phyloP scores from a whole-genome alignment of 352 stramenopile genomes.

The Phytophthora brassicae region DNA sequence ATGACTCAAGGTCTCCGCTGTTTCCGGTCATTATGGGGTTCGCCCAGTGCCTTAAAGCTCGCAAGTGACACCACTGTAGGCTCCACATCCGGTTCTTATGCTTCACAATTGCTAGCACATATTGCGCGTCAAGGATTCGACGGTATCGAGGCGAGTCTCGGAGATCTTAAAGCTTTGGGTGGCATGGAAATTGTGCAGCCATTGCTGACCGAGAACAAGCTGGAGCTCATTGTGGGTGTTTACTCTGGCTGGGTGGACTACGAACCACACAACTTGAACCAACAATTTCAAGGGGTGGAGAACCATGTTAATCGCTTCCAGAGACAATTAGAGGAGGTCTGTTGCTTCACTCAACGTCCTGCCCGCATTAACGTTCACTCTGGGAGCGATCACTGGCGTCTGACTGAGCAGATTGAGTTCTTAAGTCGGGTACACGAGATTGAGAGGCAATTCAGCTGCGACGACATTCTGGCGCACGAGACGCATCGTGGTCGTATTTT shows the following conservation, averaged over 20 bases:
- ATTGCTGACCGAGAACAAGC: conserved; percentile 46
- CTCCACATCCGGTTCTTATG: conserved; percentile 28
- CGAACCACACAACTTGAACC: conserved; percentile 43
- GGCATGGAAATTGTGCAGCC: conserved; percentile 37
- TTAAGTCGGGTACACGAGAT: conserved; percentile 51
- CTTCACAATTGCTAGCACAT: conserved; percentile 35
- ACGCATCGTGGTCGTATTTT: conserved; percentile 70
- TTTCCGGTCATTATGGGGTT: conserved; percentile 67
- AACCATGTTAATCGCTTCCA: conserved; percentile 44
- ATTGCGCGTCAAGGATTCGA: conserved; percentile 56
- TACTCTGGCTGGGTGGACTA: conserved; percentile 80
- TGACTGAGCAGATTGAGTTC: conserved; percentile 49
- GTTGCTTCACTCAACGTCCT: conserved; percentile 27
- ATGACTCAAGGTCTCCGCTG: conserved; percentile 27
- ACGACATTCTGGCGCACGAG: conserved; percentile 51
- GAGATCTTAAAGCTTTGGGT: conserved; percentile 56
- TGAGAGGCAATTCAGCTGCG: conserved; percentile 35
- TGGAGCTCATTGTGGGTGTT: conserved; percentile 65
- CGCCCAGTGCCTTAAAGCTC: conserved; percentile 39
- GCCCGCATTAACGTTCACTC: conserved; percentile 65
- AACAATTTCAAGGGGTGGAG: conserved; percentile 60
- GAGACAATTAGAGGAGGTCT: conserved; percentile 39
- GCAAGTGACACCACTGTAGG: conserved; percentile 5
- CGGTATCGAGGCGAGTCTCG: conserved; percentile 71
- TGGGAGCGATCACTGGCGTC: conserved; percentile 56